Conservation (phyloP, 2,329 filamentous ascomycete genomes). For the Fusarium nanum region DNA sequence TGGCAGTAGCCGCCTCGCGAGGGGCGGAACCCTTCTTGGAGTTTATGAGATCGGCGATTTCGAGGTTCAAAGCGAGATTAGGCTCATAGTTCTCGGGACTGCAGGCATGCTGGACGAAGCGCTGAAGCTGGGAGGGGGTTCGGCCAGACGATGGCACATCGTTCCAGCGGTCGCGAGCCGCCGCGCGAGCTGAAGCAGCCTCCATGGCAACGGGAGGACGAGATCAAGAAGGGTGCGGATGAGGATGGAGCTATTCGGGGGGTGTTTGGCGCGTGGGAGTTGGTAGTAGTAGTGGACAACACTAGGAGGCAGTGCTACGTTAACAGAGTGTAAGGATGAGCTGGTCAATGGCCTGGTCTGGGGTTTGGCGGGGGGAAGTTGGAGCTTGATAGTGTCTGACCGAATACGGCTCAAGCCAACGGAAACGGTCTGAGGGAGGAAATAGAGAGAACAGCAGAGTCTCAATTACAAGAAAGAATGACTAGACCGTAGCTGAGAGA, state of each 20-base stretch:
- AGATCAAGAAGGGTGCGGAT: background rate
- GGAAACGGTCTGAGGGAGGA: slow-evolving; percentile 21
- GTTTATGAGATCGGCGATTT: slow-evolving; percentile 97
- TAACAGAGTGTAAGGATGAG: slow-evolving; percentile 30
- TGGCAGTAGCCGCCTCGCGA: slow-evolving; percentile 91
- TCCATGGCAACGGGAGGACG: slow-evolving; percentile 70
- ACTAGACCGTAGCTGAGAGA: background rate
- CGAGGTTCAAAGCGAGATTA: slow-evolving; percentile 94
- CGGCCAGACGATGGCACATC: slow-evolving; percentile 74
- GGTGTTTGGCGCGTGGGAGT: slow-evolving; percentile 18
- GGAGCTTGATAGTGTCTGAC: slow-evolving; percentile 25
- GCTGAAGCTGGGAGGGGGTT: slow-evolving; percentile 86
- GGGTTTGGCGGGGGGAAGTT: slow-evolving; percentile 17
- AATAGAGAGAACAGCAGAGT: background rate
- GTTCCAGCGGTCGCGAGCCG: slow-evolving; percentile 92
- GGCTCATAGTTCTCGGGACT: slow-evolving; percentile 98
- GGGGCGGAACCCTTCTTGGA: slow-evolving; percentile 96
- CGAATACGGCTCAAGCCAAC: slow-evolving; percentile 21
- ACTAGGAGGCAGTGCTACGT: slow-evolving; percentile 10
- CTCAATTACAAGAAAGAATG: background rate
- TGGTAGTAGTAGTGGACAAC: slow-evolving; percentile 1
- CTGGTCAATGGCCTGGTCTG: slow-evolving; percentile 22
- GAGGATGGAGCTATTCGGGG: slow-evolving; percentile 4
- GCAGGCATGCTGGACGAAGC: slow-evolving; percentile 96
- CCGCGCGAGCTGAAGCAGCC: slow-evolving; percentile 94